Evolutionary conservation across 2,329 filamentous ascomycete genomes (phyloP).

Genomic region (Colletotrichum tamarilloi): DNA sequence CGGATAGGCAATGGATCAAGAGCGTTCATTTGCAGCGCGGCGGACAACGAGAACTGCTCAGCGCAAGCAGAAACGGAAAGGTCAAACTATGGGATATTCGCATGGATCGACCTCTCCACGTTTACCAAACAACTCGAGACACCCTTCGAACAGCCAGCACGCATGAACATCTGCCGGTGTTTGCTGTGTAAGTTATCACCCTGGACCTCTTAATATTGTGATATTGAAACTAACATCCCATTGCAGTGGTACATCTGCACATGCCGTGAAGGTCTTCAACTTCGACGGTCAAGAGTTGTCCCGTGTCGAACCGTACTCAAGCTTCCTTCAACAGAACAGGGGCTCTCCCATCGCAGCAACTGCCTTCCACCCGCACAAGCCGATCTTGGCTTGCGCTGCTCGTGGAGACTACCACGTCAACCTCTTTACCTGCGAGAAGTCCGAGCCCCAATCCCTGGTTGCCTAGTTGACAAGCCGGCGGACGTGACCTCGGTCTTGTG

Average conservation of each 20-base stretch:
- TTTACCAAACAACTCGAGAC: slow-evolving; percentile 79
- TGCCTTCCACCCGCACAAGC: slow-evolving; percentile 94
- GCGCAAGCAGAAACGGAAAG: slow-evolving; percentile 90
- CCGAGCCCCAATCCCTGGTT: slow-evolving; percentile 43
- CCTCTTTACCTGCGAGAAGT: slow-evolving; percentile 78
- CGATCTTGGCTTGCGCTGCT: slow-evolving; percentile 89
- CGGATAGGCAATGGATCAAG: slow-evolving; percentile 88
- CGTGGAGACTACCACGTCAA: slow-evolving; percentile 92
- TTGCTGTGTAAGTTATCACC: slow-evolving; percentile 80
- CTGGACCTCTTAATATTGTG: not conserved
- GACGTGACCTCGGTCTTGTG: not conserved
- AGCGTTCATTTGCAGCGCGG: slow-evolving; percentile 97
- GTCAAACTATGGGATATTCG: slow-evolving; percentile 97
- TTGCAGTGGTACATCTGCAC: slow-evolving; percentile 83
- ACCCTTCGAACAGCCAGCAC: slow-evolving; percentile 88
- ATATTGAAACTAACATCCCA: slow-evolving; percentile 42
- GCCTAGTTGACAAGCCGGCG: slow-evolving; percentile 15
- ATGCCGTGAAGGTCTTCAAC: slow-evolving; percentile 93
- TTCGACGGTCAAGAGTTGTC: slow-evolving; percentile 84
- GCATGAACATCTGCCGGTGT: slow-evolving; percentile 96
- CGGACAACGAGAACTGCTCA: slow-evolving; percentile 90
- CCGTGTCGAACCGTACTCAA: slow-evolving; percentile 88
- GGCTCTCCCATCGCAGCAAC: slow-evolving; percentile 87
- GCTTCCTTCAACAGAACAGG: slow-evolving; percentile 84
- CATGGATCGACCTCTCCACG: slow-evolving; percentile 80